Evolutionary conservation across 2,329 filamentous ascomycete genomes (phyloP), one percentile per base, ranked within the genome.

Genomic region (Colletotrichum liaoningense): DNA sequence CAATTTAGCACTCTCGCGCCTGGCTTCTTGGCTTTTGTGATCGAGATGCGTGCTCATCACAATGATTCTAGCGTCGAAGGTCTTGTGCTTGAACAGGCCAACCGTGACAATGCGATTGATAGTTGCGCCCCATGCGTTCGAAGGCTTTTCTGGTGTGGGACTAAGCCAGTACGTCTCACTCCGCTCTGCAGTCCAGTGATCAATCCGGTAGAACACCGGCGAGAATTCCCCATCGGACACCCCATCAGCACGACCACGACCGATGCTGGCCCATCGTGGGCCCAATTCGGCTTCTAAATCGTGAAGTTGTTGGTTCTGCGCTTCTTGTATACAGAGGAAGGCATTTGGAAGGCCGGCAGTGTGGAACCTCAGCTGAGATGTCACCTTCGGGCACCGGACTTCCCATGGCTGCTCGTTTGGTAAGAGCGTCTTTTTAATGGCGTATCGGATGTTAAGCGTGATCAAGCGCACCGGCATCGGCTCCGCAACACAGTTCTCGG

Each of bases 161-260:
- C 92, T 95, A 9, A 97, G 86, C 95, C 95, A 97, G 63, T 92
- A 88, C 1, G 92, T 94, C 77, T 91, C 86, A 81, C 84, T 91
- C 22, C 86, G 83, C 49, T 88, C 80, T 49, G 93, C 85, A 19
- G 84, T 79, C 90, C 93, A 95, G 11, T 87, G 80, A 1, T 85
- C 82, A 0, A 86, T 84, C 35, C 89, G 90, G 83, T 94, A 97
- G 77, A 97, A 88, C 74, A 97, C 90, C 16, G 94, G 94, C 11
- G 91, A 93, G 84, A 94, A 95, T 83, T 97, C 95, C 70, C 94
- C 95, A 4, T 87, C 86, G 57, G 87, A 79, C 19, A 87, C 83
- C 33, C 93, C 93, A 78, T 93, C 88, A 68, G 93, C 89, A 28
- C 93, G 88, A 7, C 92, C 93, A 1, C 90, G 87, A 24, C 93